A percentile compares a stretch with the other conserved stretches of the same genome.
These are phyloP conservation scores for Neltuma alba DNA, from an alignment of 306 rosid genomes.

Conservation along the genomic window DNA sequence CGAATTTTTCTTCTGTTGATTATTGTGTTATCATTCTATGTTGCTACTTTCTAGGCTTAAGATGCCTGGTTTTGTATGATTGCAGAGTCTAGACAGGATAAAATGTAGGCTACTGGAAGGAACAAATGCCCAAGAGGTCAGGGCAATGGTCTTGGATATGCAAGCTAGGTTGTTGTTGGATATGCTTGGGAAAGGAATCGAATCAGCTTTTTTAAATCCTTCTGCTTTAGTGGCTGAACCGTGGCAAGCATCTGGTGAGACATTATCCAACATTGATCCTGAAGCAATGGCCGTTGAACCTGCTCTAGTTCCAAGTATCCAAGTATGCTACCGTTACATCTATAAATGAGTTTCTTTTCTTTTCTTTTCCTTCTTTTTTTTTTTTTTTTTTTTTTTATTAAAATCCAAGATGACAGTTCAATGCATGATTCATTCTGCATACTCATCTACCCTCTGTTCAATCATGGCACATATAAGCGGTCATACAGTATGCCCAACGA, in stretches of 20 bases:
- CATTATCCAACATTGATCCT: constrained; percentile 76
- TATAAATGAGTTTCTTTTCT: constrained; percentile 12
- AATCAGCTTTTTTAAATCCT: constrained; percentile 87
- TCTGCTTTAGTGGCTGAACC: constrained; percentile 89
- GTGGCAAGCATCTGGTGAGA: constrained; percentile 81
- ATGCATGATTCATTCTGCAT: constrained; percentile 12
- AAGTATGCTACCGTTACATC: constrained; percentile 54
- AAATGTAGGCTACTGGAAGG: constrained; percentile 97
- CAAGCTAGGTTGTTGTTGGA: constrained; percentile 98
- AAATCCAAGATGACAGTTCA: constrained; percentile 5
- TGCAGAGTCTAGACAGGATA: constrained; percentile 98
- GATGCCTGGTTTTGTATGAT: constrained; percentile 29
- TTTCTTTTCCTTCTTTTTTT: no score
- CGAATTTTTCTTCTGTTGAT: neutral
- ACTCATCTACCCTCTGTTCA: constrained; percentile 15
- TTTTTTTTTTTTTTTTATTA: constrained; percentile 22
- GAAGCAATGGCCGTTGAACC: constrained; percentile 97
- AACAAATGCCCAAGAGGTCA: constrained; percentile 94
- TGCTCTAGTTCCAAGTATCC: constrained; percentile 74
- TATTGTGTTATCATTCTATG: constrained; percentile 21
- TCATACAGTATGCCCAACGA: neutral
- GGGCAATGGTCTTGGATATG: constrained; percentile 99
- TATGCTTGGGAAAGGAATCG: constrained; percentile 99
- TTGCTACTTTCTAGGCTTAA: constrained; percentile 19
- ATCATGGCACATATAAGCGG: constrained; percentile 9